Evolutionary conservation across 805 yeast species (phyloP).

Genomic region (Scheffersomyces stipitis): DNA sequence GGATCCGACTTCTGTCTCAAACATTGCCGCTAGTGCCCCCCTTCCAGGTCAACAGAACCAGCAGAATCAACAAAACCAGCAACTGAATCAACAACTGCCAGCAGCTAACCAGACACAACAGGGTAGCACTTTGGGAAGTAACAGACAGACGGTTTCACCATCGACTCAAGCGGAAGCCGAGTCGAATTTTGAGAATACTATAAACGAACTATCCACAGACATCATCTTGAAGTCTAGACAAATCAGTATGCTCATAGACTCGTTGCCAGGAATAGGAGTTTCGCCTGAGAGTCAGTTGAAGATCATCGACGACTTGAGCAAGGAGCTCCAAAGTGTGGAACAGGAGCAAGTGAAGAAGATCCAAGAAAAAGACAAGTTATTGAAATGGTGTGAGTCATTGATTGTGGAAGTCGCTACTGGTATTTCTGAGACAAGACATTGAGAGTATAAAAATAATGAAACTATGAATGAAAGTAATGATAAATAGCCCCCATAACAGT

Average conservation of each 20-base stretch:
- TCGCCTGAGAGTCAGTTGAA: slow-evolving; percentile 71
- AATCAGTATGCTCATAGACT: slow-evolving; percentile 78
- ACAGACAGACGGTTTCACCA: slow-evolving; percentile 12
- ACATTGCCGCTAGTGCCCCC: slow-evolving; percentile 60
- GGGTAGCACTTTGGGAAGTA: slow-evolving; percentile 13
- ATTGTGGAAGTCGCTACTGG: slow-evolving; percentile 62
- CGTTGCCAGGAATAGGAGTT: slow-evolving; percentile 91
- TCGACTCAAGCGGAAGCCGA: slow-evolving; percentile 15
- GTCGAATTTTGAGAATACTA: slow-evolving; percentile 42
- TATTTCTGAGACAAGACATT: slow-evolving; percentile 41
- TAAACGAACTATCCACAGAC: slow-evolving; percentile 80
- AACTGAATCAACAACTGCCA: slow-evolving; percentile 17
- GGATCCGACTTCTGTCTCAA: slow-evolving; percentile 63
- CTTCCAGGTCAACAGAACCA: slow-evolving; percentile 36
- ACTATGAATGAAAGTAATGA: not conserved
- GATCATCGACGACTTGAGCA: slow-evolving; percentile 60
- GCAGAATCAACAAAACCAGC: not conserved
- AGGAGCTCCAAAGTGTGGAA: slow-evolving; percentile 62
- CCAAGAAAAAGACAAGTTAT: slow-evolving; percentile 60
- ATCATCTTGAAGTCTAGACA: slow-evolving; percentile 84
- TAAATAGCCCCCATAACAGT: too few species aligned
- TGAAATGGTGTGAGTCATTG: slow-evolving; percentile 62
- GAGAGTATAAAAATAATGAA: too few species aligned
- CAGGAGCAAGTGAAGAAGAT: slow-evolving; percentile 55
- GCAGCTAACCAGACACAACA: slow-evolving; percentile 5